These are phyloP conservation scores for Globisporangium radiosum DNA, from an alignment of 352 stramenopile genomes.

Conservation along the genomic window DNA sequence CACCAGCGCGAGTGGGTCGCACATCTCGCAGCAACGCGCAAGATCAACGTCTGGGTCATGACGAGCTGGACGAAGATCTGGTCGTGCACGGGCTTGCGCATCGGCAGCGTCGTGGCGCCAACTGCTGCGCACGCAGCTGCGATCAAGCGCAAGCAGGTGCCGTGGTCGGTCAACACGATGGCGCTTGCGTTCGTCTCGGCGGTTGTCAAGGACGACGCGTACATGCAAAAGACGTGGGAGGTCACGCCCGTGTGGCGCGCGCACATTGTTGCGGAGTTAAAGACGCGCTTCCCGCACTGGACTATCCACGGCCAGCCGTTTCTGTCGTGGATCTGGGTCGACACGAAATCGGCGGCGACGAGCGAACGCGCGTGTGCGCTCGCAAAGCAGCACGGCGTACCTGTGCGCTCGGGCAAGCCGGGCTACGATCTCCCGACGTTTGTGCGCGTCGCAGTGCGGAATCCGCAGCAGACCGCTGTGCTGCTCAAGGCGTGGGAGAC, in stretches of 20 bases:
- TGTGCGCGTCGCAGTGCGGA: slow-evolving; percentile 79
- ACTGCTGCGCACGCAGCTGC: slow-evolving; percentile 62
- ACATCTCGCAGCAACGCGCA: slow-evolving; percentile 59
- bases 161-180: slow-evolving; percentile 90
- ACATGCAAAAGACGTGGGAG: slow-evolving; percentile 81
- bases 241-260: slow-evolving; percentile 77
- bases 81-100: slow-evolving; percentile 86
- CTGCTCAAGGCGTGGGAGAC: slow-evolving; percentile 71
- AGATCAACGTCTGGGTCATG: slow-evolving; percentile 90
- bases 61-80: slow-evolving; percentile 91
- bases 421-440: slow-evolving; percentile 86
- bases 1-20: slow-evolving; percentile 80
- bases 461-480: slow-evolving; percentile 55
- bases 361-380: slow-evolving; percentile 55
- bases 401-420: slow-evolving; percentile 79
- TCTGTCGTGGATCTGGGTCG: slow-evolving; percentile 87
- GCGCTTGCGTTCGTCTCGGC: slow-evolving; percentile 81
- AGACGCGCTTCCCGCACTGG: slow-evolving; percentile 60
- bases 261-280: slow-evolving; percentile 42
- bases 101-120: slow-evolving; percentile 84
- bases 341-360: slow-evolving; percentile 62
- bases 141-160: slow-evolving; percentile 90
- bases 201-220: slow-evolving; percentile 72
- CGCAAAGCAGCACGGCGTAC: slow-evolving; percentile 80
- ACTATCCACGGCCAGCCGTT: slow-evolving; percentile 60